Evolutionary conservation across 805 yeast genomes (phyloP), one percentile per base, ranked within the genome.

Genomic region (Lipomyces sp.): DNA sequence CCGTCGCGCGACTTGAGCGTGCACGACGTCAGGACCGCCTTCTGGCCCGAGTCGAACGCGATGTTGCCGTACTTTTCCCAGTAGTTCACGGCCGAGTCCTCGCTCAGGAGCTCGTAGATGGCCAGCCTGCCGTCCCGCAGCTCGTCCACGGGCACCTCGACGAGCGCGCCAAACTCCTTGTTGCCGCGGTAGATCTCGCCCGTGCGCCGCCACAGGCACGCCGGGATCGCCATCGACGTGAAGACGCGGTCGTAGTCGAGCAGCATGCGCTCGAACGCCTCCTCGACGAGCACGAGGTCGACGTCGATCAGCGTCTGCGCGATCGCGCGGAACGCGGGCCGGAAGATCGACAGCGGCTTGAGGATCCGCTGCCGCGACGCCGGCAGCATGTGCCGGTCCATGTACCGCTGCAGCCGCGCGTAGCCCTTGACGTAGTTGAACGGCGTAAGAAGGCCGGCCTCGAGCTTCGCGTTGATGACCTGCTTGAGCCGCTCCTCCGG

Each of bases 11-110:
- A 83, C 61, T 95, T 74, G 53, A 91, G 72, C 60, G 84, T 87
- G 70, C 98, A 91, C 66, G 95, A 84, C 0, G 96, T 90, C 60
- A 91, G 70, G 3, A 91, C 96, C 0, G 97, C 96, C 65, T 91
- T 91, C 63, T 90, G 97, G 1, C 93, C 91, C 60, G 90, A 85
- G 63, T 91, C 97, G 69, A 91, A 90, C 3, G 98, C 97, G 63
- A 90, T 86, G 2, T 95, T 89, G 2, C 96, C 96, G 63, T 90
- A 91, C 65, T 90, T 90, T 63, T 91, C 98, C 98, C 98, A 91
- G 65, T 88, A 91, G 62, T 88, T 90, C 18, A 91, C 97, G 24
- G 96, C 95, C 63, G 95, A 85, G 60, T 90, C 96, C 66, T 90
- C 97, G 43, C 89, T 83, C 96, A 91, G 85, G 55, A 91, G 71